Base-by-base conservation (phyloP, 1,284 basidiomycete species). In the Lentinula novae-zelandiae region DNA sequence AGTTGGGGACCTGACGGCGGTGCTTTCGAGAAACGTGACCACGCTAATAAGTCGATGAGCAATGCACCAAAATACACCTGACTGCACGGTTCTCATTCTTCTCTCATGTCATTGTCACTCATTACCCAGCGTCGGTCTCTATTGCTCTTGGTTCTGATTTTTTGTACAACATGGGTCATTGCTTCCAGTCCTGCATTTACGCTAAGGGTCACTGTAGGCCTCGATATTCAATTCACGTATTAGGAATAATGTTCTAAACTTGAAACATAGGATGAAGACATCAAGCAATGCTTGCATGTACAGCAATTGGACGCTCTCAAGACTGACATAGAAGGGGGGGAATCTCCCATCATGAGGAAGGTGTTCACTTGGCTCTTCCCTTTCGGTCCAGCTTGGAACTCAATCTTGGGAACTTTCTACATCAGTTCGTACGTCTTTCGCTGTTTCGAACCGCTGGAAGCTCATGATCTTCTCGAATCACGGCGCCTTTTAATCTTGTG, bases 391-490 rank as follows among this genome's bases (percentile, higher is more conserved):
- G 92, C 85, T 5, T 92, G 87, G 85, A 95, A 95, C 72, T 89
- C 92, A 40, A 73, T 95, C 64, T 79, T 95, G 46, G 93, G 90
- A 64, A 95, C 93, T 36, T 94, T 95, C 79, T 95, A 95, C 78
- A 95, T 95, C 72, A 94, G 91, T 80, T 95, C 93, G 92, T 93
- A 69, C 71, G 90, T 79, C 42, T 13, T 57, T 39, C 27, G 17
- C 7, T 49, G 53, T 56, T 55, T 55, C 53, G 53, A 55, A 53
- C 53, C 56, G 44, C 46, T 44, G 38, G 63, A 58, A 62, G 5
- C 53, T 55, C 20, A 56, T 40, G 15, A 34, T 12, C 40, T 33
- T 42, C 53, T 42, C 27, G 22, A 44, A 56, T 56, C 54, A 46
- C 54, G 54, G 54, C 20, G 8, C 15, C 27, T 56, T 54, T 56